Evolutionary conservation across 345 rosid species (phyloP), one percentile per base, ranked within the genome.

Genomic region (Boechera retrofracta): DNA sequence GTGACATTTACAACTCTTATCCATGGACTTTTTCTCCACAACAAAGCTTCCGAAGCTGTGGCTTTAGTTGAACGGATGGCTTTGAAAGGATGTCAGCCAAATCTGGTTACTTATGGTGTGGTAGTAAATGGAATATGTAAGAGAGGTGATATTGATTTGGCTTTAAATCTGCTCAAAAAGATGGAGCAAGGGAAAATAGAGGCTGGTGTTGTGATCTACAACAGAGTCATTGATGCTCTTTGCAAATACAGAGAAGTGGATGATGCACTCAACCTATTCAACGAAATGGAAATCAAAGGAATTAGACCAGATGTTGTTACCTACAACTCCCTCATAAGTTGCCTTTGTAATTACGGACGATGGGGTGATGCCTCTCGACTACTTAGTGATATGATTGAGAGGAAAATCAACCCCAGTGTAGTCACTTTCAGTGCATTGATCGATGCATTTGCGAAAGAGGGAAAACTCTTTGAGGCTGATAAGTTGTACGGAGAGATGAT

Each of bases 11-110:
- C 0, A 0, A 69, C 54, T 10, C 42, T 69, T 0, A 42, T 69
- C 5, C 73, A 69, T 69, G 73, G 73, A 6, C 54, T 56, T 29
- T 56, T 69, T 56, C 38, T 13, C 10, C 1, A 53, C 49, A 67
- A 36, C 21, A 36, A 4, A 36, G 33, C 26, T 2, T 52, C 63
- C 0, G 53, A 69, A n/a, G 63, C 63, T 0, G 53, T 69, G 10
- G 39, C 63, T 26, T 10, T 69, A 15, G 39, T 69, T 39, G 73
- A 69, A 0, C 39, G 64, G 0, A 69, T 69, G 64, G 64, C 6
- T 0, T 0, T 0, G 1, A 69, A 7, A 39, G 73, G 53, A 0
- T 69, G 31, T 29, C 53, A 28, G 3, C 73, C 53, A 0, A 0
- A 0, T 24, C 0, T 55, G 0, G 0, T 39, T 15, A 69, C 73